A percentile compares a stretch with the other conserved stretches of the same genome.
phyloP scores from a whole-genome alignment of 495 filamentous ascomycete genomes.

The Pseudevernia furfuracea region DNA sequence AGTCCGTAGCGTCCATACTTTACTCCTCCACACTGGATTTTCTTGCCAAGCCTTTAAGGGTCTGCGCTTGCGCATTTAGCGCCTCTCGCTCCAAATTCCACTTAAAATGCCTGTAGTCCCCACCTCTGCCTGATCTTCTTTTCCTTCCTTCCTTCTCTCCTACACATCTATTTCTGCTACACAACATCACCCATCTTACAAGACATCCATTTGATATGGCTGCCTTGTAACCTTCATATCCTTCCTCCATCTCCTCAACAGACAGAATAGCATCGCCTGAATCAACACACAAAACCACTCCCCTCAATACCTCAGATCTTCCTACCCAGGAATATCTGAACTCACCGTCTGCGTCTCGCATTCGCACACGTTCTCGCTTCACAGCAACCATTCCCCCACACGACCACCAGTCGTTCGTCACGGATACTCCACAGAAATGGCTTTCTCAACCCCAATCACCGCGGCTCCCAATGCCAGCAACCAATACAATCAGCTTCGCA shows the following conservation, averaged over 20 bases:
- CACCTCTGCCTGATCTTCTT: constrained; percentile 19
- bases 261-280: constrained; percentile 21
- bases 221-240: constrained; percentile 22
- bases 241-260: constrained; percentile 12
- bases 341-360: constrained; percentile 21
- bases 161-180: constrained; percentile 5
- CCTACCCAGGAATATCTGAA: constrained; percentile 27
- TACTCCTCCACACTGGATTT: too few relatives aligned
- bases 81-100: neutral
- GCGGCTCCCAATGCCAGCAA: constrained; percentile 24
- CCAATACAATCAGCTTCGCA: constrained; percentile 12
- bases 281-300: constrained; percentile 20
- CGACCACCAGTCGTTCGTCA: constrained; percentile 27
- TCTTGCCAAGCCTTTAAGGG: too few relatives aligned
- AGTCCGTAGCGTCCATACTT: neutral
- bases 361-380: constrained; percentile 22
- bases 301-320: constrained; percentile 24
- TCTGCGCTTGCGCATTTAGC: neutral
- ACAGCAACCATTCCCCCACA: constrained; percentile 26
- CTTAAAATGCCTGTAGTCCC: constrained; percentile 11
- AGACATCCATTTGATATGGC: constrained; percentile 28
- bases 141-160: constrained; percentile 12
- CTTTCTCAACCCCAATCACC: constrained; percentile 28
- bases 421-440: constrained; percentile 27
- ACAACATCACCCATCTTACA: constrained; percentile 14